A percentile compares a stretch with the other conserved stretches of the same genome.
These are phyloP conservation scores for Tuber indicum DNA, from an alignment of 495 filamentous ascomycete genomes.

Conservation along the genomic window DNA sequence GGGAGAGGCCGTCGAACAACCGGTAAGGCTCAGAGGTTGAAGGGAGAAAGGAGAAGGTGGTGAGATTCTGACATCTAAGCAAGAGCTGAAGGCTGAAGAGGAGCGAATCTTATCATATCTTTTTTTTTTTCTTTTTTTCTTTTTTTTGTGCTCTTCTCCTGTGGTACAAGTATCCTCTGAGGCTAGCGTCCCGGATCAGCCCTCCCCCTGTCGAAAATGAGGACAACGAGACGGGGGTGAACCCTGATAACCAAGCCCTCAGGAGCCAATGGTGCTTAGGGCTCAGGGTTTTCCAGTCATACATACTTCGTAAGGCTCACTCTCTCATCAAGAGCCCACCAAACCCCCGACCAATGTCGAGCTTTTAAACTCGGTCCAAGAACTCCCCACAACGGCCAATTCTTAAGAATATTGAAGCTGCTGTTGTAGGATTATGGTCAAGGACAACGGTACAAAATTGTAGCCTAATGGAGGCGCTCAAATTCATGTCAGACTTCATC, in stretches of 20 bases:
- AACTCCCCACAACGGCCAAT: too few species aligned
- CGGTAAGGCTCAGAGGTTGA: neutral
- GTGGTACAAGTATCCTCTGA: too few species aligned
- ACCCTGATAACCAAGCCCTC: neutral
- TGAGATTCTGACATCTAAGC: neutral
- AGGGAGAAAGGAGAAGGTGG: neutral
- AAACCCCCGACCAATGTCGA: too few species aligned
- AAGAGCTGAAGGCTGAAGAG: neutral
- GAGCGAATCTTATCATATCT: neutral
- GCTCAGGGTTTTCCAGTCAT: too few species aligned
- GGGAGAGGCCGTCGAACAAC: neutral
- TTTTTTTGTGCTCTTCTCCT: neutral
- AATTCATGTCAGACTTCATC: too few species aligned
- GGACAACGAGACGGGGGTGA: neutral
- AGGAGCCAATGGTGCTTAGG: neutral
- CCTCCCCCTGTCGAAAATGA: neutral
- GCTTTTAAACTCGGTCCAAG: too few species aligned
- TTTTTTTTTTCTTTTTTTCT: neutral
- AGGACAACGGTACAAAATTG: too few species aligned
- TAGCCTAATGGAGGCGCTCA: too few species aligned
- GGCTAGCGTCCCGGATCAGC: neutral
- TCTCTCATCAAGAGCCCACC: too few species aligned
- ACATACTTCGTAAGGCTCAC: too few species aligned
- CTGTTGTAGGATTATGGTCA: too few species aligned
- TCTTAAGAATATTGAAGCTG: too few species aligned